Conservation (phyloP, 164 flowering plant species). For the Nymphaea thermarum region DNA sequence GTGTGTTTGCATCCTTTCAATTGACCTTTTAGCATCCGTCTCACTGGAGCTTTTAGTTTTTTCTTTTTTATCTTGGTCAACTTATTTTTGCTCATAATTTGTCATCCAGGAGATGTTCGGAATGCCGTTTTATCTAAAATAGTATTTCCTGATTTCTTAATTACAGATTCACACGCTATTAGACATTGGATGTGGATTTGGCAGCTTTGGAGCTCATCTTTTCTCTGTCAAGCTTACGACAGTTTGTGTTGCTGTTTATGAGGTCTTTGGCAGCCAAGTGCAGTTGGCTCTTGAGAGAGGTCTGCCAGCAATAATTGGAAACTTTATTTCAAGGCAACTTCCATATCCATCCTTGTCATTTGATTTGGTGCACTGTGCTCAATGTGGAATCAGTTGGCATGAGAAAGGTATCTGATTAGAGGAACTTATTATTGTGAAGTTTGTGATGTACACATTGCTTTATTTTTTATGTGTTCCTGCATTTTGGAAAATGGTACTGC, state of each 20-base stretch:
- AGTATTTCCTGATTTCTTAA: background rate
- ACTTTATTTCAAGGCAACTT: constrained; percentile 64
- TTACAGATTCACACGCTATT: constrained; percentile 69
- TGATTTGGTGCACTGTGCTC: constrained; percentile 96
- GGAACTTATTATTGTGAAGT: too few species aligned
- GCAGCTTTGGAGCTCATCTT: constrained; percentile 95
- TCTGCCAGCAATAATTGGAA: constrained; percentile 91
- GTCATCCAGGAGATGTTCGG: background rate
- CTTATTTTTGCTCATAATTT: background rate
- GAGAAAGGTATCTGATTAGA: constrained; percentile 46
- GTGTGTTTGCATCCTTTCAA: too few species aligned
- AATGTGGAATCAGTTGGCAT: constrained; percentile 86
- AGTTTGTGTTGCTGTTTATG: constrained; percentile 84
- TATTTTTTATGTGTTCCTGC: too few species aligned
- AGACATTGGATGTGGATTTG: constrained; percentile 96
- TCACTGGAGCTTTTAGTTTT: background rate
- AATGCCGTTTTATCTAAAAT: background rate
- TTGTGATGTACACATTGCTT: too few species aligned
- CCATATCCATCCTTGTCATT: constrained; percentile 88
- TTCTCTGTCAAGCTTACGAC: constrained; percentile 69
- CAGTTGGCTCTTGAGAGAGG: constrained; percentile 97
- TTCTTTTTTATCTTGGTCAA: background rate
- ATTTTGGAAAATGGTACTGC: too few species aligned
- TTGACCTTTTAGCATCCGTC: background rate
- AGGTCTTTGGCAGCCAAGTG: constrained; percentile 90